Conservation (phyloP, 2,329 filamentous ascomycete species). For the Ascochyta lentis region DNA sequence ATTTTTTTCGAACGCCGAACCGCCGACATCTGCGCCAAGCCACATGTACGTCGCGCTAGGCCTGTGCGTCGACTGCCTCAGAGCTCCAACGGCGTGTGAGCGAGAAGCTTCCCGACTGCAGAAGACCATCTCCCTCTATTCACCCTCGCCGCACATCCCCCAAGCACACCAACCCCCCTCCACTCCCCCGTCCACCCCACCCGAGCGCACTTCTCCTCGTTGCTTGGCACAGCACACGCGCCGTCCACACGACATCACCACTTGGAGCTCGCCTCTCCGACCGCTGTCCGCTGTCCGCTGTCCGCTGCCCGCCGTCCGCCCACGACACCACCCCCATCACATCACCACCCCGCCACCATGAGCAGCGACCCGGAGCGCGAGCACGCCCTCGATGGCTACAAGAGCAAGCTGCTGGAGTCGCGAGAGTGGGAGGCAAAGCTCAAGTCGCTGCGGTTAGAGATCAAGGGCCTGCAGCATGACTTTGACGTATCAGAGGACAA, state of each 20-base stretch:
- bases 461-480: slow-evolving; percentile 93
- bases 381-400: slow-evolving; percentile 60
- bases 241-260: slow-evolving; percentile 5
- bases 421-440: slow-evolving; percentile 99
- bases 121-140: slow-evolving; percentile 9
- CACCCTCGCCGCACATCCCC: neutral
- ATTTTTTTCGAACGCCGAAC: slow-evolving; percentile 40
- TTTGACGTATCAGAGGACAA: slow-evolving; percentile 98
- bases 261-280: slow-evolving; percentile 17
- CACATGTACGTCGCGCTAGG: slow-evolving; percentile 26
- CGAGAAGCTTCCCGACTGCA: slow-evolving; percentile 23
- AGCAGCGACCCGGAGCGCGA: slow-evolving; percentile 58
- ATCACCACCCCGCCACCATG: slow-evolving; percentile 34
- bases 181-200: neutral
- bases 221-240: slow-evolving; percentile 1
- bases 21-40: slow-evolving; percentile 9
- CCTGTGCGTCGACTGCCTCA: slow-evolving; percentile 22
- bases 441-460: slow-evolving; percentile 90
- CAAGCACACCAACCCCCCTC: neutral
- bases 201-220: neutral
- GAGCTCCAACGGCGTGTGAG: slow-evolving; percentile 32
- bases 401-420: slow-evolving; percentile 75
- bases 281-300: slow-evolving; percentile 1
- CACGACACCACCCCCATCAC: slow-evolving; percentile 10
- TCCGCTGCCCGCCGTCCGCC: slow-evolving; percentile 1